A percentile compares a stretch with the other conserved stretches of the same genome.
Conservation (phyloP, 2,329 filamentous ascomycete genomes). For the Alternaria metachromatica region DNA sequence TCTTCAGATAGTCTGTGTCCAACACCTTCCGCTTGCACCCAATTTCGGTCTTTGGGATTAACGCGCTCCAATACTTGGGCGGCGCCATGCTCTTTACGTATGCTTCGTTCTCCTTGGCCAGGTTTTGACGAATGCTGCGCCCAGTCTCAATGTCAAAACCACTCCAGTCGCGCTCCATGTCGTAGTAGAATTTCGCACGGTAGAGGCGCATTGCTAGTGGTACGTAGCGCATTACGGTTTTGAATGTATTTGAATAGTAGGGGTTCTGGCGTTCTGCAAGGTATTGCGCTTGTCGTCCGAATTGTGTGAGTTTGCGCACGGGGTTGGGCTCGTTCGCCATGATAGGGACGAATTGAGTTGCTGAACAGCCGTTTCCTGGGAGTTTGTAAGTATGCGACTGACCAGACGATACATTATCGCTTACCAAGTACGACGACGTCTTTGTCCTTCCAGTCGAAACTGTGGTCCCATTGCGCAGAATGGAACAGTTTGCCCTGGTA, state of each 20-base stretch:
- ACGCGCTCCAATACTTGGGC: slow-evolving; percentile 52
- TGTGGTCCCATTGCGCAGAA: slow-evolving; percentile 53
- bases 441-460: slow-evolving; percentile 56
- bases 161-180: slow-evolving; percentile 54
- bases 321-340: slow-evolving; percentile 47
- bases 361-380: slow-evolving; percentile 56
- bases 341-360: slow-evolving; percentile 58
- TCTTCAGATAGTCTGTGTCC: slow-evolving; percentile 56
- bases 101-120: slow-evolving; percentile 48
- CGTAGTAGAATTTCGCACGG: slow-evolving; percentile 51
- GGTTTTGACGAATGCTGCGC: slow-evolving; percentile 43
- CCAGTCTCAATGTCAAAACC: slow-evolving; percentile 52
- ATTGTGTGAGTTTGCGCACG: slow-evolving; percentile 54
- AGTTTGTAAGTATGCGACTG: background rate
- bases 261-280: slow-evolving; percentile 55
- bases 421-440: slow-evolving; percentile 41
- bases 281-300: slow-evolving; percentile 60
- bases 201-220: slow-evolving; percentile 56
- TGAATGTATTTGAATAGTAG: slow-evolving; percentile 50
- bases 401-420: too few relatives aligned
- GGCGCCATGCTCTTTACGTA: slow-evolving; percentile 56
- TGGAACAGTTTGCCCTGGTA: slow-evolving; percentile 51
- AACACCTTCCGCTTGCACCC: slow-evolving; percentile 59
- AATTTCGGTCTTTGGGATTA: slow-evolving; percentile 54
- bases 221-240: slow-evolving; percentile 55